These are phyloP conservation scores for Fusarium sp. DNA, from an alignment of 2,329 filamentous ascomycete species.

Conservation along the genomic window DNA sequence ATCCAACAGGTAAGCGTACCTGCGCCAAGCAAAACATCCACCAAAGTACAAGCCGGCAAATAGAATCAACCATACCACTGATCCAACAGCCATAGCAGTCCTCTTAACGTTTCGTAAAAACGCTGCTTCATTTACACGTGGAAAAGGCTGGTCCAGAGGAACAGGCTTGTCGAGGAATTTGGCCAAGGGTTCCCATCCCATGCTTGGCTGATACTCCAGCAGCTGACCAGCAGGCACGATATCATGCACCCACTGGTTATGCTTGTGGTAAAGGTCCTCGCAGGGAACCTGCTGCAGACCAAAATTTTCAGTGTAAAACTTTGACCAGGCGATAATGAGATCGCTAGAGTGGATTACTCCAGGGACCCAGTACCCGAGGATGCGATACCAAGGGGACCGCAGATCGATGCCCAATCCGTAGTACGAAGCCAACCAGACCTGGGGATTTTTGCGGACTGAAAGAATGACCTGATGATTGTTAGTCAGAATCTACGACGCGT, in stretches of 20 bases:
- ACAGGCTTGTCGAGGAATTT: constrained; percentile 14
- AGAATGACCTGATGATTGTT: constrained; percentile 21
- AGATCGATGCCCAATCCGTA: constrained; percentile 35
- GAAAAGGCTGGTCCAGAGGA: constrained; percentile 19
- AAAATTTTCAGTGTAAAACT: constrained; percentile 30
- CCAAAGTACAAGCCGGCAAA: constrained; percentile 14
- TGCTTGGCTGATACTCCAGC: constrained; percentile 34
- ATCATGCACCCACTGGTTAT: constrained; percentile 35
- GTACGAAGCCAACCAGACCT: constrained; percentile 37
- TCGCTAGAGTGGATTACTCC: constrained; percentile 36
- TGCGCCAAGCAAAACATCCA: constrained; percentile 1
- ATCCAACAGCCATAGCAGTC: constrained; percentile 33
- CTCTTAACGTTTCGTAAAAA: constrained; percentile 34
- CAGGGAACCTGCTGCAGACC: constrained; percentile 16
- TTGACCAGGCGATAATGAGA: constrained; percentile 31
- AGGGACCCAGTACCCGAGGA: constrained; percentile 31
- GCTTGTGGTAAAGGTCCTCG: constrained; percentile 25
- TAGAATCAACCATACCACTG: constrained; percentile 28
- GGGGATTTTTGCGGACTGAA: constrained; percentile 31
- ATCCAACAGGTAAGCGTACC: background rate
- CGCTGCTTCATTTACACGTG: constrained; percentile 36
- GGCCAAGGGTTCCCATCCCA: constrained; percentile 33
- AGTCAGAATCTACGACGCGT: background rate
- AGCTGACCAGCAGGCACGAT: constrained; percentile 21
- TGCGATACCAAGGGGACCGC: constrained; percentile 27